Percentiles rank a stretch among this genome's conserved stretches.
phyloP scores from a whole-genome alignment of 257 asterid genomes.

The Solanum rostratum region DNA sequence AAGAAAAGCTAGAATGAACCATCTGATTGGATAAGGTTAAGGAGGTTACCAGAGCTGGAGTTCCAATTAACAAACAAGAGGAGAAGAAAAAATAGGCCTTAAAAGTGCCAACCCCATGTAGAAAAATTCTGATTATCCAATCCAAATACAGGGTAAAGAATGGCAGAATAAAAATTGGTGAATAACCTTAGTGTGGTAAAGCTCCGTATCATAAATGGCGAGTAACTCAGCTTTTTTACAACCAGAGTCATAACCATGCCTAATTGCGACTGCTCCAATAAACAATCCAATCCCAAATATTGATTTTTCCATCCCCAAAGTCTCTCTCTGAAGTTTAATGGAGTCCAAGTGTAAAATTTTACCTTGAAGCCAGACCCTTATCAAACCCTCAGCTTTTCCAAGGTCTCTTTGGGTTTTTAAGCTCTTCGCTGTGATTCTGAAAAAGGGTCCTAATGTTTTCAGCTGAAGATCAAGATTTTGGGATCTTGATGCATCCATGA shows the following conservation, averaged over 20 bases:
- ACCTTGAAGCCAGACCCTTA: constrained; percentile 73
- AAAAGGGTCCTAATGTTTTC: constrained; percentile 64
- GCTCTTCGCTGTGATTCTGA: constrained; percentile 60
- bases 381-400: constrained; percentile 73
- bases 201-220: constrained; percentile 70
- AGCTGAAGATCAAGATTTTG: constrained; percentile 67
- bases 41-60: no score
- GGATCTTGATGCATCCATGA: constrained; percentile 45
- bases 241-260: constrained; percentile 68
- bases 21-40: neutral
- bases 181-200: constrained; percentile 76
- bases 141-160: neutral
- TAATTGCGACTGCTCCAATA: constrained; percentile 78
- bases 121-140: neutral
- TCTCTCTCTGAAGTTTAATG: constrained; percentile 50
- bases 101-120: neutral
- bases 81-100: no score
- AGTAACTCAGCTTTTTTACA: constrained; percentile 74
- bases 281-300: constrained; percentile 88
- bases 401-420: constrained; percentile 33
- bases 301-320: constrained; percentile 72
- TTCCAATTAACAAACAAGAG: no score
- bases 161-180: neutral
- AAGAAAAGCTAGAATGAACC: neutral
- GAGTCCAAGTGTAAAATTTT: constrained; percentile 75